Evolutionary conservation across 257 asterid species (phyloP), one percentile per base, ranked within the genome.

Genomic region (Nicotiana benthamiana): DNA sequence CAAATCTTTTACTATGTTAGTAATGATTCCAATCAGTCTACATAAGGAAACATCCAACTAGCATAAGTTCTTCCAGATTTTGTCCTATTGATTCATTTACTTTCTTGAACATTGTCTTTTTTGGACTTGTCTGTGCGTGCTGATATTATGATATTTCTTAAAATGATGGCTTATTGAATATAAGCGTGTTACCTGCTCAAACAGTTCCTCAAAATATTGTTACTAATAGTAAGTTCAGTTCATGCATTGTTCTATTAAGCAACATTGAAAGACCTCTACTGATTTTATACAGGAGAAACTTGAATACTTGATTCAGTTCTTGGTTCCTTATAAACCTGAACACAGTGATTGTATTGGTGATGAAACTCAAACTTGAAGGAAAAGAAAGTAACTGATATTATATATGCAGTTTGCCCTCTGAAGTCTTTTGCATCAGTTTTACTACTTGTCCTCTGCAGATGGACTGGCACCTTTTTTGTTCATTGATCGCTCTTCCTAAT

Each of bases 1-100:
- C 96, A 92, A 32, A 86, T 91, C 66, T 93, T 85, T 86, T 91
- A 90, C 89, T 91, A 88, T 83, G 97, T 93, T 51, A 87, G 97
- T 90, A 54, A 51, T 81, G 83, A 56, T 80, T 80, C 77, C 46
- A 17, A 80, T 28, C 10, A 20, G 13, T 57, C 18, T 43, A 36
- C 48, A 65, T 4, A 26, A 27, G 12, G 75, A 15, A 43, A 74
- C 79, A 74, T 74, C 36, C 61, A 72, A 48, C 60, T 48, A 24
- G 43, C 78, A 46, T 72, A 24, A 48, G 57, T 1, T 12, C 16
- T 26, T 51, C 56, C 56, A 51, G 48, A 51, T 51, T 51, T 51
- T 51, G 56, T 11, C 56, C 56, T 12, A 13, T 51, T 51, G 18
- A 51, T 51, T 13, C 16, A 51, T 51, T 51, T 18, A 51, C 56